Conservation (phyloP, 2,329 filamentous ascomycete genomes). For the Aspergillus proliferans region DNA sequence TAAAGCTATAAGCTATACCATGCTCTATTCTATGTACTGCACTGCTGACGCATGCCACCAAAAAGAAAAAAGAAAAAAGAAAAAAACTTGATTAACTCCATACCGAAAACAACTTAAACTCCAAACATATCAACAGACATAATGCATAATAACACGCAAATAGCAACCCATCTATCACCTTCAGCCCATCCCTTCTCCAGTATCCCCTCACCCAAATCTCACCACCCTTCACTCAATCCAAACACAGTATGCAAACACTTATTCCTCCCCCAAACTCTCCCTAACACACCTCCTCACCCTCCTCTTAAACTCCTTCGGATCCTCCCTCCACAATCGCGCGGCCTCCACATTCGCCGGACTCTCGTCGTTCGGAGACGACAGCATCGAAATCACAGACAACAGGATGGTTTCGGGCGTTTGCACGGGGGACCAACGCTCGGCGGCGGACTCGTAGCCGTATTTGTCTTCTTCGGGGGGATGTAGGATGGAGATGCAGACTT, state of each 20-base stretch:
- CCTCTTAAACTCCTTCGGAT: conserved; percentile 70
- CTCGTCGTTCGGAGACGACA: conserved; percentile 90
- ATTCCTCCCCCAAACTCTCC: conserved; percentile 71
- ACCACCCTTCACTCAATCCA: neutral
- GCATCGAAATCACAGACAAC: conserved; percentile 83
- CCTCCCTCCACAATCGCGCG: conserved; percentile 78
- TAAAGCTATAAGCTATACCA: too few relatives aligned
- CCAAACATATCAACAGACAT: conserved; percentile 6
- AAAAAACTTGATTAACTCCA: conserved; percentile 6
- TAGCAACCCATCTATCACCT: neutral
- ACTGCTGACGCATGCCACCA: too few relatives aligned
- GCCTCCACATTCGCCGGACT: conserved; percentile 93
- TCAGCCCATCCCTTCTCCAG: neutral
- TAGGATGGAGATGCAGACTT: conserved; percentile 94
- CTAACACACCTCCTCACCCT: conserved; percentile 71
- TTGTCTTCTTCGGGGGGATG: conserved; percentile 92
- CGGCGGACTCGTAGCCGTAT: conserved; percentile 84
- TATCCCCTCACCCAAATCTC: neutral
- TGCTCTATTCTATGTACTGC: too few relatives aligned
- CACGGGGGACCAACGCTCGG: conserved; percentile 89
- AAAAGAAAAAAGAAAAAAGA: neutral
- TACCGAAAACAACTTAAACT: conserved; percentile 4
- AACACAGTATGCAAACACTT: conserved; percentile 8
- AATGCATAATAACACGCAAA: conserved; percentile 13
- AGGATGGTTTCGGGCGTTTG: conserved; percentile 94